A percentile compares a stretch with the other conserved stretches of the same genome.
phyloP scores from a whole-genome alignment of 1,139 yeast species.

The Blastobotrys elegans region DNA sequence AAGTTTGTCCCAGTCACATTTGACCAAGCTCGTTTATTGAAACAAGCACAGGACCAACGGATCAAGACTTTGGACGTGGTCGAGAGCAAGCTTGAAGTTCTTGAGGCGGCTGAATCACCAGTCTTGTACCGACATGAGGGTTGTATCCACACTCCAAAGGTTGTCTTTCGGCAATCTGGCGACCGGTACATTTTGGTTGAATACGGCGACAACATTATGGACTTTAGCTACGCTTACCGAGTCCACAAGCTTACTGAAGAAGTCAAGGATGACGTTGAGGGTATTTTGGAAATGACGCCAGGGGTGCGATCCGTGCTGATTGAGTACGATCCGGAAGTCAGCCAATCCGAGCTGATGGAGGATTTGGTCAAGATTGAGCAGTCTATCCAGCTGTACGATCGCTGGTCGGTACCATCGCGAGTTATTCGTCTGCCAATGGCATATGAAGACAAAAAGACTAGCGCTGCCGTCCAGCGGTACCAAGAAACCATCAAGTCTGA shows the following conservation, averaged over 20 bases:
- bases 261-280: conserved; percentile 54
- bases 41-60: conserved; percentile 49
- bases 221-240: conserved; percentile 77
- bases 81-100: conserved; percentile 5
- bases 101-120: conserved; percentile 38
- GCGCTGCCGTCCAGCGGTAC: conserved; percentile 85
- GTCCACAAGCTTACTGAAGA: conserved; percentile 75
- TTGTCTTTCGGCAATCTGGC: conserved; percentile 93
- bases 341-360: conserved; percentile 44
- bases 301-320: conserved; percentile 93
- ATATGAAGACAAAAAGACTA: conserved; percentile 83
- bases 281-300: conserved; percentile 91
- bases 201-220: conserved; percentile 85
- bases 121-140: conserved; percentile 44
- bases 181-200: conserved; percentile 88
- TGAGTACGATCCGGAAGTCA: conserved; percentile 64
- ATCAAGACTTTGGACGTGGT: conserved; percentile 18
- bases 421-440: conserved; percentile 89
- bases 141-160: conserved; percentile 56
- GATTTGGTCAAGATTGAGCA: conserved; percentile 69
- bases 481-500: conserved; percentile 86
- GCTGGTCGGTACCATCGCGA: conserved; percentile 84
- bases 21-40: conserved; percentile 61
- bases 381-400: conserved; percentile 63
- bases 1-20: conserved; percentile 73